Evolutionary conservation across 2,329 filamentous ascomycete genomes (phyloP).

Genomic region (Aspergillus vadensis): DNA sequence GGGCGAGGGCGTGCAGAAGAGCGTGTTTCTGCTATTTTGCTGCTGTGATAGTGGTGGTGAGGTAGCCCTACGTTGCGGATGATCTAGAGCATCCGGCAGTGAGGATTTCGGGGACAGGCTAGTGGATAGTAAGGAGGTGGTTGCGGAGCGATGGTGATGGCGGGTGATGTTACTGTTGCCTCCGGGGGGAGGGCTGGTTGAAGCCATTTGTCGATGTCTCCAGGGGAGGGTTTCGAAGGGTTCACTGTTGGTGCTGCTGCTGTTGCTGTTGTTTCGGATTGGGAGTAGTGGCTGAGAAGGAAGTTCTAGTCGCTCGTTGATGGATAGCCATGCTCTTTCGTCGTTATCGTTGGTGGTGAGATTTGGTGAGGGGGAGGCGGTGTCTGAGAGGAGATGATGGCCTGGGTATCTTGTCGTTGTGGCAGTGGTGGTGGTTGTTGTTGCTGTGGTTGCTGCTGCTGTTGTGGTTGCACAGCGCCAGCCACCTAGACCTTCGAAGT

Average conservation of each 20-base stretch:
- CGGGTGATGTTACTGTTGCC: not conserved
- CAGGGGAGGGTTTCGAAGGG: constrained; percentile 11
- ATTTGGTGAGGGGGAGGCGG: constrained; percentile 28
- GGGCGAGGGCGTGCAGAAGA: not conserved
- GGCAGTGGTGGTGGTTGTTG: too few relatives aligned
- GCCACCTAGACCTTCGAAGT: constrained; percentile 49
- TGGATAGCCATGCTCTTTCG: constrained; percentile 41
- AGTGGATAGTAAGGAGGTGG: constrained; percentile 32
- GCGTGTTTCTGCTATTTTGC: not conserved
- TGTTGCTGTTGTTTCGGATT: constrained; percentile 15
- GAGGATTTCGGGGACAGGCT: not conserved
- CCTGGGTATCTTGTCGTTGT: constrained; percentile 23
- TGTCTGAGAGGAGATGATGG: constrained; percentile 20
- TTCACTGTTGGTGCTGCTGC: constrained; percentile 7
- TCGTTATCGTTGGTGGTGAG: constrained; percentile 32
- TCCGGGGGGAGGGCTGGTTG: not conserved
- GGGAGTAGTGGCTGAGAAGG: constrained; percentile 33
- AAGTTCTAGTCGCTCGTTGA: constrained; percentile 42
- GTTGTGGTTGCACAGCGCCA: constrained; percentile 32
- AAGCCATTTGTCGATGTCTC: constrained; percentile 6
- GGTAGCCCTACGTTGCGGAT: not conserved
- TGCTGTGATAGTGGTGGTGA: not conserved
- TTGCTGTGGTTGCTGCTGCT: too few relatives aligned
- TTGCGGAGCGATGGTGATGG: constrained; percentile 39
- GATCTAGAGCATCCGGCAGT: not conserved